Evolutionary conservation across 1,284 basidiomycete genomes (phyloP), one percentile per base, ranked within the genome.

Genomic region (Puccinia hordei): DNA sequence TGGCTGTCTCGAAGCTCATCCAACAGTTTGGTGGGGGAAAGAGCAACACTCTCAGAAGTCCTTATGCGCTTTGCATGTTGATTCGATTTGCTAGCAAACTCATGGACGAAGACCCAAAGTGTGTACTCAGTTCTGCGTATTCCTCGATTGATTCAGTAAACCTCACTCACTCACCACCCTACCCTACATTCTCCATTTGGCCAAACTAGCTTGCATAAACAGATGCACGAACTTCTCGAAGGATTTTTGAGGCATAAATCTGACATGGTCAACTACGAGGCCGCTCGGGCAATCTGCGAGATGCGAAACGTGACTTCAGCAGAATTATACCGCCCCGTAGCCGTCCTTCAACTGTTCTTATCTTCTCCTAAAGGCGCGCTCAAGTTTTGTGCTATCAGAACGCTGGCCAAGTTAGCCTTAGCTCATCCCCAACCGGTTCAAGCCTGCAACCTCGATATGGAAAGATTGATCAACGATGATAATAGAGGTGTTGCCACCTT

Each of bases 241-340:
- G 92, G 93, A 59, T 96, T 95, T 91, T 88, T 99, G 81, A 91
- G 95, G 82, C 97, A 99, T 87, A 99, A 99, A 89, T 96, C 94
- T 85, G 97, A 99, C 86, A 99, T 98, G 97, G 97, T 99, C 86
- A 99, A 98, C 87, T 94, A 96, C 84, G 97, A 99, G 86, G 97
- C 96, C 41, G 97, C 97, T 6, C 91, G 96, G 74, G 95, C 92
- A 24, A 96, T 99, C 82, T 98, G 95, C 86, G 95, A 98, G 86
- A 93, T 98, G 92, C 92, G 91, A 86, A 90, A 91, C 83, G 91
- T 95, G 35, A 89, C 91, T 35, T 85, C 91, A 17, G 86, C 89
- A 30, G 94, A 98, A 83, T 88, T 99, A 76, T 91, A 91, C 77
- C 91, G 93, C 83, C 90, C 97, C 3, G 94, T 99, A 81, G 90